Evolutionary conservation across 805 yeast species (phyloP).

Genomic region (Metschnikowia dekortorum): DNA sequence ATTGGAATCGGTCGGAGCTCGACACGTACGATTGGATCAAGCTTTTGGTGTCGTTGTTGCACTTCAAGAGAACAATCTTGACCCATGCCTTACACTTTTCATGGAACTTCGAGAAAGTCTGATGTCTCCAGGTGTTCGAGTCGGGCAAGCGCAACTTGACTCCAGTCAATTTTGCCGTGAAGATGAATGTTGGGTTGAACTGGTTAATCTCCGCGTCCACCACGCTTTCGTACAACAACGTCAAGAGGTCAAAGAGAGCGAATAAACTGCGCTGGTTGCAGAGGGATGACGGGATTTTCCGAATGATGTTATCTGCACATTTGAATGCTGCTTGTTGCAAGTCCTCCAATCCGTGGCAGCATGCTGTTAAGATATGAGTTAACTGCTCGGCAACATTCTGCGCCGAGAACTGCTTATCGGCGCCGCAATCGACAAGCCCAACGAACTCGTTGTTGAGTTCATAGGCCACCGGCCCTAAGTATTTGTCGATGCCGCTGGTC

Average conservation of each 20-base stretch:
- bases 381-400: conserved; percentile 61
- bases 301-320: conserved; percentile 66
- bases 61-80: conserved; percentile 46
- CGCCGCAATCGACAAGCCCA: conserved; percentile 47
- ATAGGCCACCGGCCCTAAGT: conserved; percentile 61
- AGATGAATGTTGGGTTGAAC: conserved; percentile 78
- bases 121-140: conserved; percentile 67
- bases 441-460: conserved; percentile 57
- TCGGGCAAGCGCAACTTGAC: conserved; percentile 64
- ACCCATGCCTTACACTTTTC: conserved; percentile 67
- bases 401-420: conserved; percentile 51
- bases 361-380: conserved; percentile 57
- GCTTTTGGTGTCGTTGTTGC: conserved; percentile 73
- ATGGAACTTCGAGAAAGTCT: conserved; percentile 58
- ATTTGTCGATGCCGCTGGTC: conserved; percentile 62
- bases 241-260: conserved; percentile 75
- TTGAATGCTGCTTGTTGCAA: conserved; percentile 77
- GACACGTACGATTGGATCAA: conserved; percentile 75
- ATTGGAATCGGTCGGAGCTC: conserved; percentile 17
- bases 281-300: conserved; percentile 67
- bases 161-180: conserved; percentile 41
- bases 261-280: conserved; percentile 72
- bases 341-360: conserved; percentile 73
- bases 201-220: conserved; percentile 79
- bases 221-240: conserved; percentile 72